Evolutionary conservation across 2,329 filamentous ascomycete species (phyloP), one percentile per base, ranked within the genome.

Genomic region (Endothia cerciana): DNA sequence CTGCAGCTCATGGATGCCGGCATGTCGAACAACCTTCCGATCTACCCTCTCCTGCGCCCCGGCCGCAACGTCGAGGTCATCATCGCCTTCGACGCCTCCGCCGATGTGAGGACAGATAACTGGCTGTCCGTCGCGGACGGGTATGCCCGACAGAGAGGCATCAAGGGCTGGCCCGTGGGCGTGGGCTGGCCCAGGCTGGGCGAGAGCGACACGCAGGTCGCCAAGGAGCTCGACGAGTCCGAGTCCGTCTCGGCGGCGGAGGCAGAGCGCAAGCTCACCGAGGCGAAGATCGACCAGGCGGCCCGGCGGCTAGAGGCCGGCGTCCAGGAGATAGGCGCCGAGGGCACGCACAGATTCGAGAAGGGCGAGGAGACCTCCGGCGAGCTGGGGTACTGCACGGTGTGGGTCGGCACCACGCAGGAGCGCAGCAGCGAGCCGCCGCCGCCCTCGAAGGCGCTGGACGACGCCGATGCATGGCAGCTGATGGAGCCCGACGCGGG

Each of bases 1-100:
- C 83, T 94, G 22, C 89, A 92, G 70, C 84, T 94, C 19, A 98
- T 97, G 94, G 95, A 99, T 76, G 94, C 95, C 1, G 95, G 95
- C 60, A 99, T 99, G 95, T 96, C 92, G 70, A 98, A 99, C 76
- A 99, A 99, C 74, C 83, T 99, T 10, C 95, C 95, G 1, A 94
- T 98, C 51, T 99, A 99, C 75, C 95, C 95, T 0, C 85, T 98
- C 3, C 87, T 99, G 22, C 89, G 95, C 13, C 93, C 93, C 0
- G 94, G 94, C 2, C 87, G 95, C 43, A 86, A 97, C 65, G 90
- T 99, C 6, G 95, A 99, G 72, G 85, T 99, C 53, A 82, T 98
- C 56, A 87, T 99, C 56, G 92, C 94, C 3, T 99, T 99, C 75
- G 95, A 99, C 76, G 93, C 93, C 3, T 97, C 92, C 1, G 94